These are phyloP conservation scores for Sungouiozyma ichnusensis DNA, from an alignment of 805 yeast species.

Conservation along the genomic window DNA sequence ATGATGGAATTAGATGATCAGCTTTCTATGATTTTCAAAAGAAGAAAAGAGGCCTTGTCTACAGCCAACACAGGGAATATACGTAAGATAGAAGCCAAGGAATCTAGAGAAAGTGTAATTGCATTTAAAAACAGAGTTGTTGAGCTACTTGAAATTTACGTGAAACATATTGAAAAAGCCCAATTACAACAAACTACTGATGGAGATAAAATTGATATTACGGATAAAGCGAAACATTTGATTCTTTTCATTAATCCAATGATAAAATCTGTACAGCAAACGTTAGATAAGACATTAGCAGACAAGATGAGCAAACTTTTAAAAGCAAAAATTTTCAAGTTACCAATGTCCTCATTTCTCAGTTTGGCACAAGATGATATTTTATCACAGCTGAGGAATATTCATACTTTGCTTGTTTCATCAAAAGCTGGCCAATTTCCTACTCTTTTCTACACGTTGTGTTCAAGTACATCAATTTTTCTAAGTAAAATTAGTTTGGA, in stretches of 20 bases:
- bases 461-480: constrained; percentile 42
- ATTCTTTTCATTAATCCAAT: constrained; percentile 43
- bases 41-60: constrained; percentile 59
- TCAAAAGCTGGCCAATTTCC: constrained; percentile 30
- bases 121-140: constrained; percentile 69
- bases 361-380: constrained; percentile 15
- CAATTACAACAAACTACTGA: constrained; percentile 6
- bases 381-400: constrained; percentile 25
- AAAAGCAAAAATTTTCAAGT: constrained; percentile 48
- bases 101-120: constrained; percentile 70
- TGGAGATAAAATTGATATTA: not conserved
- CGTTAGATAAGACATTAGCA: constrained; percentile 61
- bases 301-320: constrained; percentile 66
- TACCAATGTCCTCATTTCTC: constrained; percentile 23
- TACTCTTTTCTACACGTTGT: constrained; percentile 42
- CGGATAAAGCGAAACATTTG: constrained; percentile 23
- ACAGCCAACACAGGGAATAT: constrained; percentile 49
- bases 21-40: constrained; percentile 71
- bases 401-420: constrained; percentile 35
- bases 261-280: constrained; percentile 48
- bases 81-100: constrained; percentile 60
- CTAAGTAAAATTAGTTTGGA: constrained; percentile 42
- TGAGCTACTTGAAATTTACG: constrained; percentile 62
- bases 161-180: constrained; percentile 33
- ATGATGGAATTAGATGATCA: constrained; percentile 92